Percentiles rank a stretch among this genome's conserved stretches.
Evolutionary conservation across 108 stramenopile genomes (phyloP).

Genomic region (Cyclotella atomus): DNA sequence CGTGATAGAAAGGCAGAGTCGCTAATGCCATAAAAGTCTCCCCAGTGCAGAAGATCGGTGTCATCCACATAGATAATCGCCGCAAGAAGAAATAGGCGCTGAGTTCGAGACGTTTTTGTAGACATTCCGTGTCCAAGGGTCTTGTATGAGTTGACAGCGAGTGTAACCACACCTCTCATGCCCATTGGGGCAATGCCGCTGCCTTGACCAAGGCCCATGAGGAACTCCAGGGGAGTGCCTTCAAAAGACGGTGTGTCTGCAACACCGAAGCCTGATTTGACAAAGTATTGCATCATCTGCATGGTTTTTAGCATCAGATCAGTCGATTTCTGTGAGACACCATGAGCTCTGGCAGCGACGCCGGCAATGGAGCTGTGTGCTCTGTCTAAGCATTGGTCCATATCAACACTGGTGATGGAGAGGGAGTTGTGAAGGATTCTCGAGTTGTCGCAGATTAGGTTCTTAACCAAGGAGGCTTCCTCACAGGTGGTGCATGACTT

Average conservation of each 20-base stretch:
- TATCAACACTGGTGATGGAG: background rate
- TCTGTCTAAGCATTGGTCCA: background rate
- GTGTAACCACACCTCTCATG: background rate
- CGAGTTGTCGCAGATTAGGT: background rate
- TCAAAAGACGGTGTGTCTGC: background rate
- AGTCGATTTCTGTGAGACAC: background rate
- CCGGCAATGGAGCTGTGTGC: background rate
- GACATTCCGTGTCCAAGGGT: background rate
- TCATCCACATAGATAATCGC: conserved; percentile 7
- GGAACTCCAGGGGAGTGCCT: background rate
- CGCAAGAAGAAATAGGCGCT: background rate
- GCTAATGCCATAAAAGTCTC: background rate
- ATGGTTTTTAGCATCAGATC: background rate
- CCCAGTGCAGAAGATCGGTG: conserved; percentile 3
- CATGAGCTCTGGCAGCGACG: background rate
- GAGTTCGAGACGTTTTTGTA: background rate
- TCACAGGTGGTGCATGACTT: background rate
- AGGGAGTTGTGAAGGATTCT: background rate
- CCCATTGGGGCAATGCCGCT: background rate
- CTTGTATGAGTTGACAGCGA: background rate
- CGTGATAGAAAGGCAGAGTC: background rate
- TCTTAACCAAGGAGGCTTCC: background rate
- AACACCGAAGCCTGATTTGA: background rate
- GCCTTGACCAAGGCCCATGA: background rate
- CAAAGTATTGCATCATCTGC: background rate